Conservation (phyloP, 1,139 yeast species). For the Candida sanyaensis region DNA sequence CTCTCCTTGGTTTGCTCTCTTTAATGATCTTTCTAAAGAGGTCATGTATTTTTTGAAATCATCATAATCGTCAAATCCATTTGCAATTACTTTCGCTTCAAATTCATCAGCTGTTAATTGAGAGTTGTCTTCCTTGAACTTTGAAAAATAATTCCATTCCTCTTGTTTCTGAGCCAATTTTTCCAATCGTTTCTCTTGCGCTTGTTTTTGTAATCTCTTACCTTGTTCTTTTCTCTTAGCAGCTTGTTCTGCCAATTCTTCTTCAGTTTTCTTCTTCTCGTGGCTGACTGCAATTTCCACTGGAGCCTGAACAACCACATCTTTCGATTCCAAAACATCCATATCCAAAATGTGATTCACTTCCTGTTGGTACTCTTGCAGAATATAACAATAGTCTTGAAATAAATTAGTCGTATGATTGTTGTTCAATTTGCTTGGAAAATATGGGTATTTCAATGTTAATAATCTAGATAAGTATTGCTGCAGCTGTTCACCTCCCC, state of each 20-base stretch:
- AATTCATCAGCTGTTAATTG: slow-evolving; percentile 44
- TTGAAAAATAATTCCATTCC: slow-evolving; percentile 71
- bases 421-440: slow-evolving; percentile 70
- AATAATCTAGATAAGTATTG: slow-evolving; percentile 64
- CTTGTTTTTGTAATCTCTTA: slow-evolving; percentile 87
- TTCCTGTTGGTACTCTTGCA: slow-evolving; percentile 68
- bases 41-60: slow-evolving; percentile 70
- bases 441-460: slow-evolving; percentile 85
- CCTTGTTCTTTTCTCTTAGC: slow-evolving; percentile 87
- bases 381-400: slow-evolving; percentile 77
- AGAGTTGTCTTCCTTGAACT: slow-evolving; percentile 55
- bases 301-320: slow-evolving; percentile 83
- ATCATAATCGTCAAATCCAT: slow-evolving; percentile 75
- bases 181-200: slow-evolving; percentile 79
- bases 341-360: slow-evolving; percentile 57
- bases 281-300: slow-evolving; percentile 48
- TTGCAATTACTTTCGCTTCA: slow-evolving; percentile 56
- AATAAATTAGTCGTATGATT: slow-evolving; percentile 69
- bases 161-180: slow-evolving; percentile 79
- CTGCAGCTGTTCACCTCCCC: slow-evolving; percentile 85
- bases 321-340: slow-evolving; percentile 63
- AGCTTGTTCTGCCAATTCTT: slow-evolving; percentile 74
- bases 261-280: slow-evolving; percentile 77
- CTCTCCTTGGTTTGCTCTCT: slow-evolving; percentile 67
- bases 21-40: slow-evolving; percentile 69